A percentile compares a stretch with the other conserved stretches of the same genome.
Conservation (phyloP, 305 asterid species). For the Plantago coronopus region DNA sequence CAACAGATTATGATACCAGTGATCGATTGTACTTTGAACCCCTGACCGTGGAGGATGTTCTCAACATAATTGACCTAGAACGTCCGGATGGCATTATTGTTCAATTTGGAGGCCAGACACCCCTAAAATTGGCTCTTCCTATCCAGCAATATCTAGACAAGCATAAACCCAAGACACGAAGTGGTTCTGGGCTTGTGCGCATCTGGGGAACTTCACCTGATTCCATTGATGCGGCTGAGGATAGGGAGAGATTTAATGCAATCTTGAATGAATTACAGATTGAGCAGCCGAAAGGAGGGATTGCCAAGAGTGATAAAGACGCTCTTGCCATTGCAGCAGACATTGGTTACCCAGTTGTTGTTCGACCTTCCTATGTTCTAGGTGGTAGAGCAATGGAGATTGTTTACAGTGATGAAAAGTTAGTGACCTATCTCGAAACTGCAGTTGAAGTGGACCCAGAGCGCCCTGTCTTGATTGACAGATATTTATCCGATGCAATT, state of each 20-base stretch:
- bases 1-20: slow-evolving; percentile 93
- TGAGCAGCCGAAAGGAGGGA: slow-evolving; percentile 94
- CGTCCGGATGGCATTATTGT: slow-evolving; percentile 95
- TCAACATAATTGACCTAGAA: slow-evolving; percentile 85
- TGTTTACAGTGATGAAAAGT: slow-evolving; percentile 83
- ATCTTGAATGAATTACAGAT: slow-evolving; percentile 73
- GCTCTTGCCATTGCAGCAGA: slow-evolving; percentile 88
- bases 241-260: slow-evolving; percentile 80
- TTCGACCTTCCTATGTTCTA: slow-evolving; percentile 87
- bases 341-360: slow-evolving; percentile 90
- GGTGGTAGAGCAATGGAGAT: slow-evolving; percentile 99
- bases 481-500: slow-evolving; percentile 78
- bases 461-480: slow-evolving; percentile 87
- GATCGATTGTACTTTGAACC: slow-evolving; percentile 96
- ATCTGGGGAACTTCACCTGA: slow-evolving; percentile 99
- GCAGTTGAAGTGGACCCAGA: slow-evolving; percentile 96
- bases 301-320: slow-evolving; percentile 84
- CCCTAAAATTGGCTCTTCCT: slow-evolving; percentile 78
- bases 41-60: slow-evolving; percentile 86
- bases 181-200: slow-evolving; percentile 65
- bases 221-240: slow-evolving; percentile 96
- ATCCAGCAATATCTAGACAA: slow-evolving; percentile 70
- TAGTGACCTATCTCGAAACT: slow-evolving; percentile 64
- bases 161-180: slow-evolving; percentile 46
- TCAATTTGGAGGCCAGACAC: slow-evolving; percentile 99